phyloP scores from a whole-genome alignment of 2,329 filamentous ascomycete species.

The Aspergillus sojae region DNA sequence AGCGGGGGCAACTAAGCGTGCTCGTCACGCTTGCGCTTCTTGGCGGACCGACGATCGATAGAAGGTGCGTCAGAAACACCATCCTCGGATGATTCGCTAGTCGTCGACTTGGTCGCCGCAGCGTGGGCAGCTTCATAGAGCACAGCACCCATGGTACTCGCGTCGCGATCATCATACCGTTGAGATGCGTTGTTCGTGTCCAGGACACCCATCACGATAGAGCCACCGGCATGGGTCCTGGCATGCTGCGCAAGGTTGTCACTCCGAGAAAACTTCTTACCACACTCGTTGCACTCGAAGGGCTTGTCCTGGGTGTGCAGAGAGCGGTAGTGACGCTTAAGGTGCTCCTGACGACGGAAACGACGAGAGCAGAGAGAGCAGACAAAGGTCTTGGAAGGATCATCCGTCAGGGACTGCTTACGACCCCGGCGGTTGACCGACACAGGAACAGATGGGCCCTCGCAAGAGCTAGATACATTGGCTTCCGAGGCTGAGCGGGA shows the following conservation, averaged over 20 bases:
- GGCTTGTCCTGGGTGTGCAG: conserved; percentile 99
- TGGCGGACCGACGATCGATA: conserved; percentile 57
- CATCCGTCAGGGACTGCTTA: conserved; percentile 97
- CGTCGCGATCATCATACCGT: conserved; percentile 59
- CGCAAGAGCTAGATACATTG: conserved; percentile 53
- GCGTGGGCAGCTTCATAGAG: conserved; percentile 80
- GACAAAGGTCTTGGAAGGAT: conserved; percentile 97
- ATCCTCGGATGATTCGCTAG: conserved; percentile 46
- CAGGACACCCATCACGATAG: conserved; percentile 86
- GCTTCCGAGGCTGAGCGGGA: conserved; percentile 50
- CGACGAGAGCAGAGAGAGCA: conserved; percentile 95
- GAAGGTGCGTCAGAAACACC: conserved; percentile 34
- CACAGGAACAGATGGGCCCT: conserved; percentile 34
- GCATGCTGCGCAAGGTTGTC: conserved; percentile 97
- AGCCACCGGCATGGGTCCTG: conserved; percentile 86
- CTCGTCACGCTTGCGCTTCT: conserved; percentile 76
- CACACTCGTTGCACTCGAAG: conserved; percentile 95
- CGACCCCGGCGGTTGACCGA: conserved; percentile 88
- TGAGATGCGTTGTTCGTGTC: conserved; percentile 64
- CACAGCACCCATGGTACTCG: conserved; percentile 70
- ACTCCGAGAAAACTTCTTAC: conserved; percentile 98
- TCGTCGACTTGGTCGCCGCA: conserved; percentile 63
- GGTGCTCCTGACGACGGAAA: conserved; percentile 96
- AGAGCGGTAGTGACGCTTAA: conserved; percentile 97
- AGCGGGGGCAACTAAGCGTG: conserved; percentile 53